phyloP scores from a whole-genome alignment of 106 monocot genomes.

The Xerophyta viscosa region DNA sequence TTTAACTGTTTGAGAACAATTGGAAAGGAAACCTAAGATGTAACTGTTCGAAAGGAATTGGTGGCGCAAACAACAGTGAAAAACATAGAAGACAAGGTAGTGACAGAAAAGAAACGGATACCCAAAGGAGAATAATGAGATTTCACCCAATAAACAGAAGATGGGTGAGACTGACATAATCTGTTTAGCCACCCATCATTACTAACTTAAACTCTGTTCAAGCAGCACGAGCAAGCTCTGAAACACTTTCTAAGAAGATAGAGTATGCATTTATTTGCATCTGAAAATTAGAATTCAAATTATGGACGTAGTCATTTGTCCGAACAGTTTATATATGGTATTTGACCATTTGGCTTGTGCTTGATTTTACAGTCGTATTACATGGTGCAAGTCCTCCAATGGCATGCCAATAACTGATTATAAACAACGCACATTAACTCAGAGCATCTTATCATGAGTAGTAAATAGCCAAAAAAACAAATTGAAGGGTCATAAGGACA shows the following conservation, averaged over 20 bases:
- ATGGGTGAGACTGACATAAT: constrained; percentile 53
- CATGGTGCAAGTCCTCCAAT: constrained; percentile 46
- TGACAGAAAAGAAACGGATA: constrained; percentile 12
- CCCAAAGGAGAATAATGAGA: not conserved
- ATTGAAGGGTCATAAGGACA: too few species aligned
- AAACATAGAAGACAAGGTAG: constrained; percentile 14
- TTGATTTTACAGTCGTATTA: constrained; percentile 38
- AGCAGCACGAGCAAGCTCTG: constrained; percentile 79
- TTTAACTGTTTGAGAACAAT: constrained; percentile 98
- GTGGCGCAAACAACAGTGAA: constrained; percentile 57
- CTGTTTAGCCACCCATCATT: constrained; percentile 67
- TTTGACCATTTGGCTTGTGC: constrained; percentile 53
- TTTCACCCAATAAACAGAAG: constrained; percentile 25
- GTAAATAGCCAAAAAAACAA: too few species aligned
- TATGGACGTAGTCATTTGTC: too few species aligned
- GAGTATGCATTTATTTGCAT: constrained; percentile 69
- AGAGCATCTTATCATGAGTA: too few species aligned
- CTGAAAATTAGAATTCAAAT: constrained; percentile 32
- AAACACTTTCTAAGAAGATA: constrained; percentile 69
- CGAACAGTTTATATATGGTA: too few species aligned
- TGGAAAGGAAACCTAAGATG: too few species aligned
- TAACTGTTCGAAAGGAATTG: too few species aligned
- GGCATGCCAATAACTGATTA: constrained; percentile 88
- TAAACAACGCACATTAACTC: constrained; percentile 76
- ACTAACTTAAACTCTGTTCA: constrained; percentile 94